phyloP scores from a whole-genome alignment of 768 basidiomycete genomes.

The Erythrobasidium yunnanense region DNA sequence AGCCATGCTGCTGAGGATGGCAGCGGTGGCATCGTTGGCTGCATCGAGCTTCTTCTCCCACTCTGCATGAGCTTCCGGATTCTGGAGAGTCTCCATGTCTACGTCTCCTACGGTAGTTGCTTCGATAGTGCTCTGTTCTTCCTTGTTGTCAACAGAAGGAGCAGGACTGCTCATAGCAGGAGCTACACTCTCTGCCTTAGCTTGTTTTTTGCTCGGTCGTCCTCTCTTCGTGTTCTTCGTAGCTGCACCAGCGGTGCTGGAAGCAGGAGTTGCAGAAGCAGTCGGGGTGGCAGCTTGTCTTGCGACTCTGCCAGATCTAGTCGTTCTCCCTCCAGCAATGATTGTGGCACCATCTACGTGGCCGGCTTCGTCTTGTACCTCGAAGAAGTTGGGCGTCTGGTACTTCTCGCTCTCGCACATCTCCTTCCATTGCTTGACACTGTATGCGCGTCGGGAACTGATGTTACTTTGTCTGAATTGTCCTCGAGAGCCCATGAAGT shows the following conservation, averaged over 20 bases:
- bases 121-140: too few species aligned
- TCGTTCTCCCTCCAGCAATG: background rate
- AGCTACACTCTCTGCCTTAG: background rate
- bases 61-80: constrained; percentile 16
- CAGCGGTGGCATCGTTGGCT: too few species aligned
- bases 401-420: constrained; percentile 61
- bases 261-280: background rate
- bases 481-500: constrained; percentile 67
- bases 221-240: background rate
- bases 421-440: constrained; percentile 78
- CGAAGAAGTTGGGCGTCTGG: constrained; percentile 49
- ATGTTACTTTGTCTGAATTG: constrained; percentile 83
- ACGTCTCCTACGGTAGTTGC: background rate
- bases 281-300: background rate
- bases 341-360: constrained; percentile 1
- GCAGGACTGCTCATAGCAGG: background rate
- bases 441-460: constrained; percentile 72
- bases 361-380: constrained; percentile 41
- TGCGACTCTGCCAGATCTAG: background rate
- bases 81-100: constrained; percentile 14
- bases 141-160: background rate
- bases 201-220: background rate
- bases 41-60: constrained; percentile 19
- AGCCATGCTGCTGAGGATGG: too few species aligned
- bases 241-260: too few species aligned